Percentiles rank a stretch among this genome's conserved stretches.
phyloP scores from a whole-genome alignment of 305 asterid genomes.

The Fraxinus nigra region DNA sequence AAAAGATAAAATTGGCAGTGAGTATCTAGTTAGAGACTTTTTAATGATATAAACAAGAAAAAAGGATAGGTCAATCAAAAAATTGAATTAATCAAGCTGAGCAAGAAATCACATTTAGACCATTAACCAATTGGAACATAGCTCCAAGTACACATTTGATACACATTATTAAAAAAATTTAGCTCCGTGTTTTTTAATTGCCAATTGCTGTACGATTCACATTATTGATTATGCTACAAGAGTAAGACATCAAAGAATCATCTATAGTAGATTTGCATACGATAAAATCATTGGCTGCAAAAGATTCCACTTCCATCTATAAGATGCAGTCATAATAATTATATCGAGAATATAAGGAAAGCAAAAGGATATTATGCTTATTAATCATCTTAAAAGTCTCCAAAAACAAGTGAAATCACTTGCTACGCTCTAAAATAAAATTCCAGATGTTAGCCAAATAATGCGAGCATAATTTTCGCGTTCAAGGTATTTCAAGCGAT shows the following conservation, averaged over 20 bases:
- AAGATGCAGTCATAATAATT: slow-evolving; percentile 42
- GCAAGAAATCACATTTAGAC: not conserved
- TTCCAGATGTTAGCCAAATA: slow-evolving; percentile 17
- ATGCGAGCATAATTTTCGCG: too few species aligned
- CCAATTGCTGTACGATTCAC: too few species aligned
- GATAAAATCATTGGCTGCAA: slow-evolving; percentile 74
- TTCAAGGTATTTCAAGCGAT: too few species aligned
- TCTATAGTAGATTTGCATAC: slow-evolving; percentile 36
- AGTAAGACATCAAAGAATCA: too few species aligned
- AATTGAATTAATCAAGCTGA: not conserved
- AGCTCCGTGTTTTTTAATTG: too few species aligned
- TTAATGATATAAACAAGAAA: not conserved
- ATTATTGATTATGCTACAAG: too few species aligned
- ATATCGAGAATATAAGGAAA: slow-evolving; percentile 25
- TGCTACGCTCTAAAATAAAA: slow-evolving; percentile 67
- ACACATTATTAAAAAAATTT: too few species aligned
- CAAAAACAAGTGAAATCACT: slow-evolving; percentile 21
- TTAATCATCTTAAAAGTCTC: slow-evolving; percentile 19
- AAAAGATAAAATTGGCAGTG: not conserved
- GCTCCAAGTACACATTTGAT: too few species aligned
- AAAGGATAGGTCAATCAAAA: slow-evolving; percentile 7
- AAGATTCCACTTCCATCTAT: slow-evolving; percentile 61
- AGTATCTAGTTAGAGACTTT: slow-evolving; percentile 1
- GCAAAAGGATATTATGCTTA: not conserved
- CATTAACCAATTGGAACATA: not conserved